Base-by-base conservation (phyloP, 164 flowering plant species). In the Litsea cubeba region DNA sequence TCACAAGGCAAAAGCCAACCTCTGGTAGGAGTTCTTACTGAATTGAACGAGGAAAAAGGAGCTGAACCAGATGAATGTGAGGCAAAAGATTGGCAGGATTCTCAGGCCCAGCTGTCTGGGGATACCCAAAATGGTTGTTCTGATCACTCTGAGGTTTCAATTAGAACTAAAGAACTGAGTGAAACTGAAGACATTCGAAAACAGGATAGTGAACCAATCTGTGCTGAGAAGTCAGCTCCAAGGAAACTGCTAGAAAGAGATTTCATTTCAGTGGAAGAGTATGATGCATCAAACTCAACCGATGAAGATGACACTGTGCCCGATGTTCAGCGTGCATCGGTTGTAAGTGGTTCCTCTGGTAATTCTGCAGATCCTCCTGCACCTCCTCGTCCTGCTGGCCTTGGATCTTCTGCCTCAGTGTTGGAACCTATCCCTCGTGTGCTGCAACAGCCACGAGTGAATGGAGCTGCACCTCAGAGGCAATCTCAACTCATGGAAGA, bases 301-400 rank as follows among this genome's bases (percentile, higher is more conserved):
- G 24, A 68, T 26, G 72, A 68, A 17, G 72, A 49, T 63, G 63
- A 60, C 22, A 74, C 60, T 25, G 83, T 64, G 1, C 58, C 74
- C 28, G 32, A 62, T 68, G 65, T 72, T 25, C 73, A 71, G 71
- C 76, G 82, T 46, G 72, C 78, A 49, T 46, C 75, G 23, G 62
- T 22, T 57, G 49, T 20, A 32, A 72, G 78, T 57, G 64, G 80
- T 2, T 54, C 82, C 12, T 72, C 82, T 58, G 75, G 64, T 58
- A 83, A 77, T 57, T 68, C 88, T 72, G 72, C 77, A 25, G 73
- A 71, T 76, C 30, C 83, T 71, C 50, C 85, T 62, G 82, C 91
- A 69, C 83, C 91, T 69, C 72, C 83, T 74, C 91, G 86, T 69
- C 98, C 99, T 72, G 97, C 98, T 79, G 99, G 99, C 65, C 98